Evolutionary conservation across 441 rosid species (phyloP).

Genomic region (Pelargonium citronellum): DNA sequence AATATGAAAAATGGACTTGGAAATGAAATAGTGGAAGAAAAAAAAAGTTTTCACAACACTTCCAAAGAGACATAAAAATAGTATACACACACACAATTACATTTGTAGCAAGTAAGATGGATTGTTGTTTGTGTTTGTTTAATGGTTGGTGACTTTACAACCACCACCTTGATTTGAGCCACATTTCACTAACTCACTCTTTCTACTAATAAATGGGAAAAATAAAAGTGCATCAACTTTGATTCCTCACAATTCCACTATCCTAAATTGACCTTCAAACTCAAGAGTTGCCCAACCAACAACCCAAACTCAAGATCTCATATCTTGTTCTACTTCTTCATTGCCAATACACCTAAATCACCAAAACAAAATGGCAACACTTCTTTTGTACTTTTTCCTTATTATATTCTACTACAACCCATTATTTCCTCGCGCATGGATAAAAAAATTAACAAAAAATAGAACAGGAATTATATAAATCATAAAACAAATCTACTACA

Average conservation of each 20-base stretch:
- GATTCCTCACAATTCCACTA: constrained; percentile 21
- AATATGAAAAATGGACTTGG: too few relatives aligned
- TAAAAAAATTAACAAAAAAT: too few relatives aligned
- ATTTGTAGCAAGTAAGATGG: neutral
- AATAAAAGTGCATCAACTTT: constrained; percentile 15
- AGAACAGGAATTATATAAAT: too few relatives aligned
- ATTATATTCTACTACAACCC: neutral
- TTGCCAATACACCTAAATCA: constrained; percentile 2
- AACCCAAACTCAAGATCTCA: constrained; percentile 14
- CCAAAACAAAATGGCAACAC: constrained; percentile 4
- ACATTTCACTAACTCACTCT: constrained; percentile 3
- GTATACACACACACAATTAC: neutral
- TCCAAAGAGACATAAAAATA: neutral
- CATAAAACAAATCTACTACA: too few relatives aligned
- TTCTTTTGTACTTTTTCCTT: neutral
- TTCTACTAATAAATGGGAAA: constrained; percentile 4
- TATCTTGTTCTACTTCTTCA: constrained; percentile 1
- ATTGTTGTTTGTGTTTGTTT: constrained; percentile 1
- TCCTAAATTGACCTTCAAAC: constrained; percentile 21
- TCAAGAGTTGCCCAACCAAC: constrained; percentile 24
- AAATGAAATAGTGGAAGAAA: neutral
- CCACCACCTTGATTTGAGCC: constrained; percentile 24
- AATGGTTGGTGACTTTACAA: constrained; percentile 28
- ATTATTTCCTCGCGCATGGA: constrained; percentile 1
- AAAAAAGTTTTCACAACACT: neutral